Evolutionary conservation across 345 rosid genomes (phyloP).

Genomic region (Ricinus communis): DNA sequence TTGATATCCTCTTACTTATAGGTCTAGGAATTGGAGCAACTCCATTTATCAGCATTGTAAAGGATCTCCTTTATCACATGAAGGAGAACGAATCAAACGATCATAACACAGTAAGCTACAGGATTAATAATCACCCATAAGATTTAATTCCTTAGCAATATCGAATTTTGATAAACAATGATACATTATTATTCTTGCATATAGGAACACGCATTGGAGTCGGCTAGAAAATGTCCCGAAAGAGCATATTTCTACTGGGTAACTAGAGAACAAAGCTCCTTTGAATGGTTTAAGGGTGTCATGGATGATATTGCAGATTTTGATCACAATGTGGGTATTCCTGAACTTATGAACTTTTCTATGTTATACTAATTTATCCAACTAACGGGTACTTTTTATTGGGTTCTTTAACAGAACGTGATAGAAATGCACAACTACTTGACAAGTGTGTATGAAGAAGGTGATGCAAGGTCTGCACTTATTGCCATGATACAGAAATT

Average conservation of each 20-base stretch:
- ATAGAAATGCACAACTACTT: constrained; percentile 98
- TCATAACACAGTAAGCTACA: neutral
- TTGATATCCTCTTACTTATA: constrained; percentile 71
- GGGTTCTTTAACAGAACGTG: constrained; percentile 47
- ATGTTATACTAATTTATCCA: neutral
- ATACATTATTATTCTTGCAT: neutral
- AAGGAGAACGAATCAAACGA: constrained; percentile 37
- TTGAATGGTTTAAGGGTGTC: constrained; percentile 98
- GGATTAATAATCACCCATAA: too few species aligned
- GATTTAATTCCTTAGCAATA: too few species aligned
- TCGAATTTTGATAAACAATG: constrained; percentile 8
- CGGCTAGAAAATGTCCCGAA: constrained; percentile 52
- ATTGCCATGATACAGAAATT: constrained; percentile 90
- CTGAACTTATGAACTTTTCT: neutral
- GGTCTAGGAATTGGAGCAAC: constrained; percentile 98
- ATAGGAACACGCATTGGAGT: constrained; percentile 12
- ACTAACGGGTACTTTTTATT: neutral
- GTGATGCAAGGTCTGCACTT: constrained; percentile 96
- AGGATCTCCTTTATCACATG: constrained; percentile 72
- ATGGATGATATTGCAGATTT: constrained; percentile 94
- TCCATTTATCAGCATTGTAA: constrained; percentile 86
- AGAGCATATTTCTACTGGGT: constrained; percentile 98
- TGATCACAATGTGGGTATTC: constrained; percentile 49
- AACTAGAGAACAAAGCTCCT: constrained; percentile 91
- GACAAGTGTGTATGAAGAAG: constrained; percentile 93